Conservation (phyloP, 768 basidiomycete species). For the Xerocomus potaroensis region DNA sequence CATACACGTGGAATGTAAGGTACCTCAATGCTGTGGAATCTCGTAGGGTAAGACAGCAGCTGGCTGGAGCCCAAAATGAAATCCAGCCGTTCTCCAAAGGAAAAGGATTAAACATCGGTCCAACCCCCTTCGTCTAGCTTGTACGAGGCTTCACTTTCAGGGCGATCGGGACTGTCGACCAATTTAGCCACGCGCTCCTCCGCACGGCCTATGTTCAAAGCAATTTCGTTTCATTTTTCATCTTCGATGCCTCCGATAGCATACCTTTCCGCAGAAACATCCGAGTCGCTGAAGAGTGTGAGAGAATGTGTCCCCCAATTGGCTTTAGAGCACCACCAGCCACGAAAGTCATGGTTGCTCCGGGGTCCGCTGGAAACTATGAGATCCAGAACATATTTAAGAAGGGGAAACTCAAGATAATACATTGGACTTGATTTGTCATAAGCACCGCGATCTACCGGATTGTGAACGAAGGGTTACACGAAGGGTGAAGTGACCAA, state of each 20-base stretch:
- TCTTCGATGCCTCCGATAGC: slow-evolving; percentile 3
- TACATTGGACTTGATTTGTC: slow-evolving; percentile 92
- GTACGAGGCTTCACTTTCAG: slow-evolving; percentile 89
- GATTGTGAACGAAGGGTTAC: slow-evolving; percentile 3
- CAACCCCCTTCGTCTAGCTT: slow-evolving; percentile 90
- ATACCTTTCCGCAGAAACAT: slow-evolving; percentile 85
- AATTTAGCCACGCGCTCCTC: slow-evolving; percentile 90
- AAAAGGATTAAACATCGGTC: too few species aligned
- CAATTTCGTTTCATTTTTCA: background rate
- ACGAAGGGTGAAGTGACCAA: slow-evolving; percentile 23
- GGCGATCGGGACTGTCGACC: slow-evolving; percentile 84
- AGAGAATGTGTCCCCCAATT: slow-evolving; percentile 85
- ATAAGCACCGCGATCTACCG: slow-evolving; percentile 75
- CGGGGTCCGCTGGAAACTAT: slow-evolving; percentile 72
- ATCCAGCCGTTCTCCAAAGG: too few species aligned
- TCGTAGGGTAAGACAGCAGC: too few species aligned
- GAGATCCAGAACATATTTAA: background rate
- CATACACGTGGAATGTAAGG: too few species aligned
- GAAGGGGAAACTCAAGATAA: slow-evolving; percentile 2
- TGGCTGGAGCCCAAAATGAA: too few species aligned
- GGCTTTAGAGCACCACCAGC: slow-evolving; percentile 91
- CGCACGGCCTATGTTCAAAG: slow-evolving; percentile 58
- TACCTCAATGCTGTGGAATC: too few species aligned
- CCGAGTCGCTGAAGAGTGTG: slow-evolving; percentile 82
- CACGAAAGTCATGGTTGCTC: slow-evolving; percentile 93